Conservation (phyloP, 1,139 yeast species). For the Lodderomyces beijingensis region DNA sequence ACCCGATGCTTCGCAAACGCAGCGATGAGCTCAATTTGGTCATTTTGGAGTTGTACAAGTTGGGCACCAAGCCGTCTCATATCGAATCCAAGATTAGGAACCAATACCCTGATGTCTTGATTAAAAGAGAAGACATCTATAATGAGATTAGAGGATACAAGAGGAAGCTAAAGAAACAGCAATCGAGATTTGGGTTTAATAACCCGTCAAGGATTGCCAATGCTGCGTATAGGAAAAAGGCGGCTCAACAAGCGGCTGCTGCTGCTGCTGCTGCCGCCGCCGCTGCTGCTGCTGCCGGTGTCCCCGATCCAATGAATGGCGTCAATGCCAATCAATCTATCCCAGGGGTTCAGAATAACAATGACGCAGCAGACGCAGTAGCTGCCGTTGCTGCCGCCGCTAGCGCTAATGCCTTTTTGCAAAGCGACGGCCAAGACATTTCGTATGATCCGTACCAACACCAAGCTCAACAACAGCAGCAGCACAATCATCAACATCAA, state of each 20-base stretch:
- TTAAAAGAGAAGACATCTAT: constrained; percentile 55
- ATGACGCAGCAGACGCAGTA: constrained; percentile 10
- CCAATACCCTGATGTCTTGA: constrained; percentile 51
- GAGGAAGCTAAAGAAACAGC: constrained; percentile 46
- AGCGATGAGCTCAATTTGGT: constrained; percentile 50
- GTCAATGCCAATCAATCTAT: constrained; percentile 6
- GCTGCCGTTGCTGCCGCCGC: constrained; percentile 18
- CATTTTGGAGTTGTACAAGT: constrained; percentile 49
- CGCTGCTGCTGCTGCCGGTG: constrained; percentile 4
- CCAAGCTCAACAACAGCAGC: constrained; percentile 28
- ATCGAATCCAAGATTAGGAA: constrained; percentile 51
- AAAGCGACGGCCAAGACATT: constrained; percentile 2
- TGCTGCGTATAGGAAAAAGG: constrained; percentile 13
- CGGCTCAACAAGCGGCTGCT: constrained; percentile 12
- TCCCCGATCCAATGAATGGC: constrained; percentile 4
- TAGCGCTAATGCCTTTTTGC: constrained; percentile 29
- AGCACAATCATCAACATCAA: constrained; percentile 22
- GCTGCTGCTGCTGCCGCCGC: constrained; percentile 13
- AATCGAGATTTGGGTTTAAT: constrained; percentile 18
- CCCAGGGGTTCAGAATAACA: constrained; percentile 2
- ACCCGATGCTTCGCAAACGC: constrained; percentile 55
- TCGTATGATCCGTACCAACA: constrained; percentile 15
- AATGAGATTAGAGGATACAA: constrained; percentile 58
- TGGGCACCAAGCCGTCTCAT: constrained; percentile 56
- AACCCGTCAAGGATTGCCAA: constrained; percentile 19